Evolutionary conservation across 1,284 basidiomycete genomes (phyloP), one percentile per base, ranked within the genome.

Genomic region (Ganoderma resinaceum): DNA sequence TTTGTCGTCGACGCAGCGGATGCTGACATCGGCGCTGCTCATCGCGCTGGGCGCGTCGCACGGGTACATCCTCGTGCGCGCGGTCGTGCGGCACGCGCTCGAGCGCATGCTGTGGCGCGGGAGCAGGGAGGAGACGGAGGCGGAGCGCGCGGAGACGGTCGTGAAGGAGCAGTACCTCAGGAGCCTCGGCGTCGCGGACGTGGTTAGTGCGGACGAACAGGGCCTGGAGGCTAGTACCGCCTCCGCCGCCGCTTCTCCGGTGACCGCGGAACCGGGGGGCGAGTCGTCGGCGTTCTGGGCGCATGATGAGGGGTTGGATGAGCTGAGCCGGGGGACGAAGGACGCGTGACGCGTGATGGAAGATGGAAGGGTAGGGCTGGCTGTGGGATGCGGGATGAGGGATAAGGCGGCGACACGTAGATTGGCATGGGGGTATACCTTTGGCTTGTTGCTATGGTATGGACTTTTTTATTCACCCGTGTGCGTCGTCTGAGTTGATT

Each of bases 41-140:
- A 83, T 95, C 49, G 92, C 95, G 1, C 85, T 97, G 55, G 85
- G 87, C 3, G 91, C 95, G 16, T 92, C 89, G 52, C 96, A 97
- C 79, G 91, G 86, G n/a, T 96, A 91, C 80, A 82, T 95, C 70
- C 72, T 95, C 38, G 77, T 93, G 59, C 86, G 90, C 6, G 83
- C 82, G 23, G 70, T 87, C n/a, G 87, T 95, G 65, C 82, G 90
- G 23, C 91, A 90, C 72, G 72, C 94, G 31, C 82, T 94, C n/a
- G 92, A 94, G 80, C 85, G 88, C 70, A 78, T 91, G 29, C 79
- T 93, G 69, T 96, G 95, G 95, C 84, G 85, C 65, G 90, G 89
- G 12, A 91, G 89, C 71, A 79, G 81, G 61, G 93, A 94, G 77
- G 87, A 88, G 71, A 82, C 82, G 71, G 85, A 87, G 64, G 80